Percentiles rank a stretch among this genome's conserved stretches.
Evolutionary conservation across 2,329 filamentous ascomycete species (phyloP).

Genomic region (Talaromyces sp.): DNA sequence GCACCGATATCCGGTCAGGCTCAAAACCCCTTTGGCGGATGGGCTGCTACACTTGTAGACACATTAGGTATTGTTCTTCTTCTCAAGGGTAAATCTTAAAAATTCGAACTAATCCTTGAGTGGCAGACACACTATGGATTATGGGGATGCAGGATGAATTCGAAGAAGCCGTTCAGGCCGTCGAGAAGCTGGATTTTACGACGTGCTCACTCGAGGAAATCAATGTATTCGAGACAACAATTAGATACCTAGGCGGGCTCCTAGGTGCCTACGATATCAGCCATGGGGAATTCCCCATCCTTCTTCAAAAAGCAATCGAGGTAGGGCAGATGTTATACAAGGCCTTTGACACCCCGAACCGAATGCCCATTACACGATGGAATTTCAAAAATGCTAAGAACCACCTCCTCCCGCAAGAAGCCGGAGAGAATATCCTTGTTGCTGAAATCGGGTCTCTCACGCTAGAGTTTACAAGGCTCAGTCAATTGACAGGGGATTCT

Average conservation of each 20-base stretch:
- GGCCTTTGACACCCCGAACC: slow-evolving; percentile 81
- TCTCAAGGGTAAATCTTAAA: no score
- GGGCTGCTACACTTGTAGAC: slow-evolving; percentile 82
- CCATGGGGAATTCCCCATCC: slow-evolving; percentile 57
- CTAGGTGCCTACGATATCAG: slow-evolving; percentile 79
- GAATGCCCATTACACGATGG: slow-evolving; percentile 66
- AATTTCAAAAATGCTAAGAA: slow-evolving; percentile 22
- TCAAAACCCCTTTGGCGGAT: slow-evolving; percentile 76
- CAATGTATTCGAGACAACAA: slow-evolving; percentile 80
- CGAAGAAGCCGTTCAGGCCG: slow-evolving; percentile 62
- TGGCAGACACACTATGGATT: slow-evolving; percentile 70
- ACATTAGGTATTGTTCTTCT: no score
- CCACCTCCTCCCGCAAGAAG: slow-evolving; percentile 22
- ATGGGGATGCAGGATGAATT: slow-evolving; percentile 72
- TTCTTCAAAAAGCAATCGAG: slow-evolving; percentile 71
- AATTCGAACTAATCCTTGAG: no score
- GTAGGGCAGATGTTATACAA: slow-evolving; percentile 71
- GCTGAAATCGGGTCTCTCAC: slow-evolving; percentile 39
- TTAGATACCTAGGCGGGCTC: slow-evolving; percentile 79
- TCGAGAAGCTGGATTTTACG: slow-evolving; percentile 71
- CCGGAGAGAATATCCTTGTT: slow-evolving; percentile 22
- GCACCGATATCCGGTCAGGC: slow-evolving; percentile 60
- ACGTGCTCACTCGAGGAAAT: slow-evolving; percentile 61
- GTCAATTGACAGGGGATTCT: slow-evolving; percentile 34
- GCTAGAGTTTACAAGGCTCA: slow-evolving; percentile 39